Conservation (phyloP, 345 rosid genomes). For the Gossypium australe region DNA sequence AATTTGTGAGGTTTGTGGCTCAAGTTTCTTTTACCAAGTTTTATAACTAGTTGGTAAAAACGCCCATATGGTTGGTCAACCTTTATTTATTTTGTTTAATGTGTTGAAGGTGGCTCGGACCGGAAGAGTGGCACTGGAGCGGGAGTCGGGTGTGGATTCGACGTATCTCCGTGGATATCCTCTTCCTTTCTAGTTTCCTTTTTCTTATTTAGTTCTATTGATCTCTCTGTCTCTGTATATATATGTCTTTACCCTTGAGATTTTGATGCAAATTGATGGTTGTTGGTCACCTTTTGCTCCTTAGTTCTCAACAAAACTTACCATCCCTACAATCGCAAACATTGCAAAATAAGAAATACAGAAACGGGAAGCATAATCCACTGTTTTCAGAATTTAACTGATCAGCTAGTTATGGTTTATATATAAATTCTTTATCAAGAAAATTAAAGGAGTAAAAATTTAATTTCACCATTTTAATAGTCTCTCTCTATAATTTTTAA, state of each 20-base stretch:
- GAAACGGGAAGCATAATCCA: neutral
- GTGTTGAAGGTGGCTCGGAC: slow-evolving; percentile 64
- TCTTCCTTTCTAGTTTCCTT: slow-evolving; percentile 39
- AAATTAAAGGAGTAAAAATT: too few relatives aligned
- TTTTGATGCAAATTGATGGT: neutral
- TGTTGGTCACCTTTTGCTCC: neutral
- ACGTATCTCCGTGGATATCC: slow-evolving; percentile 56
- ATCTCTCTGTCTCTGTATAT: neutral
- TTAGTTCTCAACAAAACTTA: neutral
- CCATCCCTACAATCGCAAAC: neutral
- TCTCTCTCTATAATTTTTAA: too few relatives aligned
- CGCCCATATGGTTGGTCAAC: neutral
- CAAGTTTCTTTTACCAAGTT: neutral
- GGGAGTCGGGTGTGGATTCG: slow-evolving; percentile 75
- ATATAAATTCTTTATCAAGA: too few relatives aligned
- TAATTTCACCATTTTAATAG: too few relatives aligned
- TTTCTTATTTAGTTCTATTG: neutral
- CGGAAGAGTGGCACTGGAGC: slow-evolving; percentile 64
- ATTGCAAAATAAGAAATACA: neutral
- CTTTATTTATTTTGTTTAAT: neutral
- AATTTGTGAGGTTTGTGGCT: slow-evolving; percentile 54
- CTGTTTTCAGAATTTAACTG: too few relatives aligned
- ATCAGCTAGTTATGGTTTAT: too few relatives aligned
- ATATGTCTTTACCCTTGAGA: neutral
- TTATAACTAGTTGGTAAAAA: neutral